These are phyloP conservation scores for Neonectria ditissima DNA, from an alignment of 2,329 filamentous ascomycete genomes.

Conservation along the genomic window DNA sequence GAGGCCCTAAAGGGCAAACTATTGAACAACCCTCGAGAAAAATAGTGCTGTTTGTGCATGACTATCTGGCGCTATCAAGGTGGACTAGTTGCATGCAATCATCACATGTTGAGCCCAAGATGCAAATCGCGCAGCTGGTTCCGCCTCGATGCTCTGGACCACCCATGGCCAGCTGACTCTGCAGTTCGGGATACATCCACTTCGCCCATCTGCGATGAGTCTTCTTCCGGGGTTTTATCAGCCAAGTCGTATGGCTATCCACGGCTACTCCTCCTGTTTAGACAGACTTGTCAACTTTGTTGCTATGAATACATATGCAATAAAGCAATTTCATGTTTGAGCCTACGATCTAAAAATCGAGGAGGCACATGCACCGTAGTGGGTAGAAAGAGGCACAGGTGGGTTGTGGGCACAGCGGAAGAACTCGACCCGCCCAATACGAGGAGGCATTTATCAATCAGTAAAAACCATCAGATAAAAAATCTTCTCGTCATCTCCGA, in stretches of 20 bases:
- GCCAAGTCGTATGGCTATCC: neutral
- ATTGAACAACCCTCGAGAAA: neutral
- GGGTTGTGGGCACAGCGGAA: neutral
- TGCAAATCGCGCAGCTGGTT: neutral
- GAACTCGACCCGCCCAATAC: neutral
- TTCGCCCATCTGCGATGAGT: neutral
- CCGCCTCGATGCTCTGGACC: neutral
- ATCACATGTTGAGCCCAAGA: neutral
- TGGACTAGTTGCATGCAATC: neutral
- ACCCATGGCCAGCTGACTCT: neutral
- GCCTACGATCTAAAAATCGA: neutral
- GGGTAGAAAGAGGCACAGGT: too few species aligned
- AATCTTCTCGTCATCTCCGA: constrained; percentile 20
- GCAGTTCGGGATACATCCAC: neutral
- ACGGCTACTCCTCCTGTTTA: too few species aligned
- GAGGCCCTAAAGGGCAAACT: neutral
- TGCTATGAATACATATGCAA: neutral
- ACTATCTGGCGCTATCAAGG: neutral
- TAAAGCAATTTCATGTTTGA: neutral
- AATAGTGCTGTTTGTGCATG: neutral
- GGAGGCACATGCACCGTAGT: neutral
- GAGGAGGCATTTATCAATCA: constrained; percentile 26
- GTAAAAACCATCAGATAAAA: constrained; percentile 22
- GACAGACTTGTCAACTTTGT: neutral
- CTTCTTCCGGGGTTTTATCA: too few species aligned